Evolutionary conservation across 352 stramenopile species (phyloP).

Genomic region (Phytophthora tentaculata): DNA sequence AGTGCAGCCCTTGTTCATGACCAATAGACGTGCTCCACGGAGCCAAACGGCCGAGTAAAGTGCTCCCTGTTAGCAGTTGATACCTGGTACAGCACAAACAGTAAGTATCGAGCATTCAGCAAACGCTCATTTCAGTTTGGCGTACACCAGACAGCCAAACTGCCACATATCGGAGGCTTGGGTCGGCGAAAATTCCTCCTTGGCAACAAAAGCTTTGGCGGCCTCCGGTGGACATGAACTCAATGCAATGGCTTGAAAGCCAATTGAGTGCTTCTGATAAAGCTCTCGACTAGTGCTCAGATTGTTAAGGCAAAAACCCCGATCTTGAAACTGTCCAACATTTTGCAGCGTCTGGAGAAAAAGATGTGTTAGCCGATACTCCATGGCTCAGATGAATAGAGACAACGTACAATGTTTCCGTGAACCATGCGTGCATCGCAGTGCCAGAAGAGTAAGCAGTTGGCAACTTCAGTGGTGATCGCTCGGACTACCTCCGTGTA

Average conservation of each 20-base stretch:
- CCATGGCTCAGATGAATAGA: background rate
- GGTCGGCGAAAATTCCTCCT: slow-evolving; percentile 53
- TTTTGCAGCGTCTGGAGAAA: slow-evolving; percentile 45
- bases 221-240: slow-evolving; percentile 58
- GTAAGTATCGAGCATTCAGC: background rate
- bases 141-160: slow-evolving; percentile 77
- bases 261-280: slow-evolving; percentile 37
- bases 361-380: background rate
- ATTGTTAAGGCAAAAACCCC: slow-evolving; percentile 52
- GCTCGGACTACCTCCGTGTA: slow-evolving; percentile 37
- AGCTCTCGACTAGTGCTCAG: slow-evolving; percentile 49
- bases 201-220: slow-evolving; percentile 48
- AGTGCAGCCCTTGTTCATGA: slow-evolving; percentile 49
- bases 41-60: slow-evolving; percentile 48
- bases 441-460: slow-evolving; percentile 71
- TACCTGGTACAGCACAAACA: slow-evolving; percentile 40
- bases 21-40: slow-evolving; percentile 52
- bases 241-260: slow-evolving; percentile 33
- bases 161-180: slow-evolving; percentile 73
- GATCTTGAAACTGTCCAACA: slow-evolving; percentile 53
- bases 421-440: slow-evolving; percentile 54
- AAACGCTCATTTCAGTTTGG: background rate
- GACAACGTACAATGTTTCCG: slow-evolving; percentile 62
- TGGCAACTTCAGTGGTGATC: slow-evolving; percentile 50
- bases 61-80: slow-evolving; percentile 51